phyloP scores from a whole-genome alignment of 768 basidiomycete genomes.

The Lentinula lateritia region DNA sequence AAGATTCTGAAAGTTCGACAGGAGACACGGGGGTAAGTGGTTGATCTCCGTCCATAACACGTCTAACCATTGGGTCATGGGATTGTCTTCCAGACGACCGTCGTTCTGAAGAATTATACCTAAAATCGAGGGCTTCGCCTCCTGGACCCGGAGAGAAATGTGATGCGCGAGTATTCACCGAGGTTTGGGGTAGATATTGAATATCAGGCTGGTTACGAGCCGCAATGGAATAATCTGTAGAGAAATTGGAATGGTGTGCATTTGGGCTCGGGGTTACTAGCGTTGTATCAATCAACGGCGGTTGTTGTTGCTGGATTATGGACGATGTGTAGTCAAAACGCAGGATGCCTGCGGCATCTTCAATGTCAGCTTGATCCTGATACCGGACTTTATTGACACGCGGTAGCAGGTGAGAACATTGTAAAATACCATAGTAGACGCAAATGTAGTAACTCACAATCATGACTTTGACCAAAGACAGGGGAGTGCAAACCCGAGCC shows the following conservation, averaged over 20 bases:
- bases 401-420: slow-evolving; percentile 29
- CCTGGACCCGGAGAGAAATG: slow-evolving; percentile 23
- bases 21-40: slow-evolving; percentile 26
- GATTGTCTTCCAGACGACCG: slow-evolving; percentile 39
- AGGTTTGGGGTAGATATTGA: slow-evolving; percentile 35
- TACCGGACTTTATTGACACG: slow-evolving; percentile 66
- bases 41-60: slow-evolving; percentile 26
- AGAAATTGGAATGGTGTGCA: slow-evolving; percentile 34
- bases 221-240: slow-evolving; percentile 34
- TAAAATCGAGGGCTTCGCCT: slow-evolving; percentile 30
- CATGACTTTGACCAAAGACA: slow-evolving; percentile 52
- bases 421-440: slow-evolving; percentile 32
- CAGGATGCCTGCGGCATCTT: slow-evolving; percentile 42
- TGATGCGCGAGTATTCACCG: slow-evolving; percentile 36
- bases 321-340: slow-evolving; percentile 47
- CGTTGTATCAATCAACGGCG: slow-evolving; percentile 41
- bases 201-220: slow-evolving; percentile 43
- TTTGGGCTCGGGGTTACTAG: slow-evolving; percentile 38
- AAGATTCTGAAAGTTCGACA: slow-evolving; percentile 28
- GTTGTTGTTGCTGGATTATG: slow-evolving; percentile 37
- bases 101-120: slow-evolving; percentile 35
- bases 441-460: slow-evolving; percentile 43
- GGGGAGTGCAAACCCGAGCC: slow-evolving; percentile 74
- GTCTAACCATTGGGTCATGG: slow-evolving; percentile 40
- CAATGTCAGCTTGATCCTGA: slow-evolving; percentile 41